Base-by-base conservation (phyloP, 2,329 filamentous ascomycete genomes). In the Lecanicillium sp. region DNA sequence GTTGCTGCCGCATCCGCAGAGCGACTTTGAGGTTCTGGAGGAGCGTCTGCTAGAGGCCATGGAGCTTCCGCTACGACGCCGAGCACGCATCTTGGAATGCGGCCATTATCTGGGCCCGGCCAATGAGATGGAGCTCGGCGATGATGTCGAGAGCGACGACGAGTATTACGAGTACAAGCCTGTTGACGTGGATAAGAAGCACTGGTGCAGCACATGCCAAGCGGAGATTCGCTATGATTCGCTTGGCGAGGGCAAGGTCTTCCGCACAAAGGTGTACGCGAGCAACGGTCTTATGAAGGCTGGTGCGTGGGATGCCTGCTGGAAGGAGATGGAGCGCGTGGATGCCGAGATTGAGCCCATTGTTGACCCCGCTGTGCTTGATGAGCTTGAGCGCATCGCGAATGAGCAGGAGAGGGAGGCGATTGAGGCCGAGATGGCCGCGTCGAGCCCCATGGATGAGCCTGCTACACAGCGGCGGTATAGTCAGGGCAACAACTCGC, bases 261-360 rank as follows among this genome's bases (percentile, higher is more conserved):
- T 87, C 69, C 75, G 80, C 20, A 73, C 97, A 57, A 92, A 88
- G 55, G 81, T 97, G 1, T 98, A 90, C 54, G 92, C 92, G 1
- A 90, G 88, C 37, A 98, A 97, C 59, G 92, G 92, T 0, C 66
- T 97, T 34, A 94, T 98, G 87, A 78, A 81, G 42, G 81, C 87
- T 5, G 87, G 87, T 0, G 90, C 92, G 0, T 98, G 92, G 92
- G 77, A 78, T 4, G 89, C 89, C 3, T 90, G 87, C 42, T 98
- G 90, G 90, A 84, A 79, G 49, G 90, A 97, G 61, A 98, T 98
- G 92, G 92, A 98, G 63, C 77, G 90, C n/a, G 87, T 97, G 1
- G 92, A 98, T 54, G 86, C 94, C 2, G 90, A 97, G 60, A 77
- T 98, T 37, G 78, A 85, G 51, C 84, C 92, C 4, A 75, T 81